These are phyloP conservation scores for Magnaporthales sp. DNA, from an alignment of 2,329 filamentous ascomycete species.

Conservation along the genomic window DNA sequence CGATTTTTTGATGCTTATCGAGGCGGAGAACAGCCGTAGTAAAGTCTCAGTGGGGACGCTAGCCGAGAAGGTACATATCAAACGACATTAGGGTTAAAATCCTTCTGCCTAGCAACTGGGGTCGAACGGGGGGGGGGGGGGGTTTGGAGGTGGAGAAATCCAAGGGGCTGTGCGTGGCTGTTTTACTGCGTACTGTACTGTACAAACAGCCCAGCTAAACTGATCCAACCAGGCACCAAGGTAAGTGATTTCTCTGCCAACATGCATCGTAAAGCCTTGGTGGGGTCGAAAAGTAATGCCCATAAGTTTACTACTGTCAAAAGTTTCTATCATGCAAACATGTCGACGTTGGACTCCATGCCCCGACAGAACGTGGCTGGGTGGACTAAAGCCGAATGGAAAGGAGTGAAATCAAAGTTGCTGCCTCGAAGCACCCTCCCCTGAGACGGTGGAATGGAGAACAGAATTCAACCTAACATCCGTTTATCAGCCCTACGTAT, in stretches of 20 bases:
- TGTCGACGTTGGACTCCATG: background rate
- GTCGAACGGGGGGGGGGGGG: background rate
- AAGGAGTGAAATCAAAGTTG: background rate
- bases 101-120: background rate
- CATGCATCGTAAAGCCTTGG: background rate
- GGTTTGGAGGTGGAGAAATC: background rate
- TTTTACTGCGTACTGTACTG: background rate
- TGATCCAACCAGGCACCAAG: background rate
- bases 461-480: background rate
- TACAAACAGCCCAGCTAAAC: background rate
- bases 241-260: background rate
- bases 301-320: background rate
- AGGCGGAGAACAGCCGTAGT: background rate
- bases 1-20: background rate
- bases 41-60: background rate
- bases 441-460: background rate
- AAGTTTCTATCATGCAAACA: background rate
- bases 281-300: background rate
- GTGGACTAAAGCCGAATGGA: background rate
- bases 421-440: background rate
- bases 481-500: background rate
- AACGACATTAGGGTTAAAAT: background rate
- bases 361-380: background rate
- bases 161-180: background rate
- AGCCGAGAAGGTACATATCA: background rate